Conservation (phyloP, 306 rosid species). For the Cajanus cajan region DNA sequence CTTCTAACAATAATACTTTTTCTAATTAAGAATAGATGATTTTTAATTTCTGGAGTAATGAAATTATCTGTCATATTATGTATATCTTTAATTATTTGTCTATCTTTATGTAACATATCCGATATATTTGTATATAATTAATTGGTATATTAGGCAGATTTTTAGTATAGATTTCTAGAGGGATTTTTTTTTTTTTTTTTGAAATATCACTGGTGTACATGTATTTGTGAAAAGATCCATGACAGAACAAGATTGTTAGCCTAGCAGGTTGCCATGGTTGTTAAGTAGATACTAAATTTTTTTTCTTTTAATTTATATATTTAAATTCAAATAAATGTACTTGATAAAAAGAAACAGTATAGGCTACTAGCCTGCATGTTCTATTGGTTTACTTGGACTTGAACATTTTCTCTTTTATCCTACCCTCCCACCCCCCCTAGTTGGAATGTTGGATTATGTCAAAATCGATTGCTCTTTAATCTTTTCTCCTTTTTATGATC, state of each 20-base stretch:
- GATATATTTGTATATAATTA: no score
- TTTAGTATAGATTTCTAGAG: no score
- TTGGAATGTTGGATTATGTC: constrained; percentile 23
- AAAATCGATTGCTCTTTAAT: constrained; percentile 20
- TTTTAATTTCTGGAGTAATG: constrained; percentile 11
- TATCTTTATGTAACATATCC: no score
- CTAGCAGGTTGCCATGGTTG: not conserved
- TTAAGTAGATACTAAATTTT: not conserved
- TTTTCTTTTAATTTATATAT: not conserved
- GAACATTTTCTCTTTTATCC: not conserved
- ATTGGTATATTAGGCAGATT: no score
- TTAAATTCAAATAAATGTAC: not conserved
- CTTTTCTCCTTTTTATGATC: not conserved
- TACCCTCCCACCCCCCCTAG: not conserved
- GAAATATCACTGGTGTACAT: no score
- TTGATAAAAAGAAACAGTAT: not conserved
- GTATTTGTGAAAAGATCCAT: no score
- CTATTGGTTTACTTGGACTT: not conserved
- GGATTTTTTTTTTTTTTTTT: no score
- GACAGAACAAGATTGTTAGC: no score
- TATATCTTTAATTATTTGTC: no score
- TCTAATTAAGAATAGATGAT: not conserved
- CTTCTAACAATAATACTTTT: not conserved
- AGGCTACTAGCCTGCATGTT: not conserved
- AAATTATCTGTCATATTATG: no score